Evolutionary conservation across 768 basidiomycete species (phyloP), one percentile per base, ranked within the genome.

Genomic region (Auriscalpium microsporum): DNA sequence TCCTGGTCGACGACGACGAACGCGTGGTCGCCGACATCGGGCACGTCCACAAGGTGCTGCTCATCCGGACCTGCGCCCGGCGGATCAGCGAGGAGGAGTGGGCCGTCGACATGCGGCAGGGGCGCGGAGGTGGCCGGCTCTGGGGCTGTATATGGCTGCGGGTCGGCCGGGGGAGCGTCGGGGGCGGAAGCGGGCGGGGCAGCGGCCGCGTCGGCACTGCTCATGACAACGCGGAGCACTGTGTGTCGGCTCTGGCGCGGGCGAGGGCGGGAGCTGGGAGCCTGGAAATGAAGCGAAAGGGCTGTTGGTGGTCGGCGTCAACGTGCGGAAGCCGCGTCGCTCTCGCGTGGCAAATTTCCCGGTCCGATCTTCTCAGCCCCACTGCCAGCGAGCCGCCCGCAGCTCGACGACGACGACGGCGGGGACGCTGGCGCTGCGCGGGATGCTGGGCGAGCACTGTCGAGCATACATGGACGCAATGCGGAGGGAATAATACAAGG

Each of bases 201-300:
- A 49, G 49, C 62, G 64, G 67, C 65, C 68, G 70, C 65, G 67
- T 71, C 70, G 62, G 70, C 69, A 68, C 73, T 71, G 69, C 67
- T 75, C 75, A 76, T 76, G 72, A 69, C 65, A 63, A 58, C 47
- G 53, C 42, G 51, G 55, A 55, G 52, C 37, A 52, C 44, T 45
- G 56, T 42, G 14, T 3, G 40, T 42, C 14, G 40, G 40, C 40
- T 6, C 40, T 28, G 28, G 40, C 56, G 28, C 49, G 53, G 58
- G 53, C 42, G 21, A 51, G 37, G 52, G 52, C 28, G 50, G 34
- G 49, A 34, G 28, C 47, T 21, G n/a, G 54, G 48, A 42, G 51
- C 54, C 21, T 34, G 42, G 45, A 50, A 49, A 42, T 47, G 56
- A 54, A 52, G 45, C 35, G 50, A 45, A 52, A 53, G 58, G 21